These are phyloP conservation scores for Decorospora gaudefroyi DNA, from an alignment of 2,329 filamentous ascomycete species.

Conservation along the genomic window DNA sequence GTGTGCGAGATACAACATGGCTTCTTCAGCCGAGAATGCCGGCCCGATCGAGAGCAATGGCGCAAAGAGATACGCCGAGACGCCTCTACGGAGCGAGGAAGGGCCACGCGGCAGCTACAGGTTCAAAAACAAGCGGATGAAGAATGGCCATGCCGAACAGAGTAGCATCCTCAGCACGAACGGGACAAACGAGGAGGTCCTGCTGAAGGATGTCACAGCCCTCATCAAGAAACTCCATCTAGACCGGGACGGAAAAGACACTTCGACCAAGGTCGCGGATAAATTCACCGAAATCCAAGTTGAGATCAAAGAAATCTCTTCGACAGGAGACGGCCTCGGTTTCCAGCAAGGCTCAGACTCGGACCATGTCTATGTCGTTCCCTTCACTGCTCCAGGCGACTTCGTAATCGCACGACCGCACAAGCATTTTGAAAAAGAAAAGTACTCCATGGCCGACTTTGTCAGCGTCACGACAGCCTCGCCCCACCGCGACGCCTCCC, in stretches of 20 bases:
- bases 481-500: constrained; percentile 73
- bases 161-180: constrained; percentile 47
- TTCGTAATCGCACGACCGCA: constrained; percentile 76
- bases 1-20: constrained; percentile 37
- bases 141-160: constrained; percentile 47
- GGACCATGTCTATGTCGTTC: constrained; percentile 78
- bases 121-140: constrained; percentile 56
- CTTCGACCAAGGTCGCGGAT: constrained; percentile 58
- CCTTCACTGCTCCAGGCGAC: constrained; percentile 87
- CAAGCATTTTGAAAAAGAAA: constrained; percentile 66
- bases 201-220: constrained; percentile 52
- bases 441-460: constrained; percentile 81
- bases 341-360: constrained; percentile 65
- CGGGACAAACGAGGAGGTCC: constrained; percentile 56
- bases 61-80: constrained; percentile 43
- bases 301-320: constrained; percentile 80
- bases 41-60: constrained; percentile 41
- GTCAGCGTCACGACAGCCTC: constrained; percentile 75
- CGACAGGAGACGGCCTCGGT: constrained; percentile 88
- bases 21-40: constrained; percentile 38
- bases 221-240: constrained; percentile 48
- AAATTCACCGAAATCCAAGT: constrained; percentile 77
- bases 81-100: constrained; percentile 42
- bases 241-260: constrained; percentile 26
- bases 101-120: constrained; percentile 42